Evolutionary conservation across 2,329 filamentous ascomycete genomes (phyloP), one percentile per base, ranked within the genome.

Genomic region (Magnaporthiopsis incrustans): DNA sequence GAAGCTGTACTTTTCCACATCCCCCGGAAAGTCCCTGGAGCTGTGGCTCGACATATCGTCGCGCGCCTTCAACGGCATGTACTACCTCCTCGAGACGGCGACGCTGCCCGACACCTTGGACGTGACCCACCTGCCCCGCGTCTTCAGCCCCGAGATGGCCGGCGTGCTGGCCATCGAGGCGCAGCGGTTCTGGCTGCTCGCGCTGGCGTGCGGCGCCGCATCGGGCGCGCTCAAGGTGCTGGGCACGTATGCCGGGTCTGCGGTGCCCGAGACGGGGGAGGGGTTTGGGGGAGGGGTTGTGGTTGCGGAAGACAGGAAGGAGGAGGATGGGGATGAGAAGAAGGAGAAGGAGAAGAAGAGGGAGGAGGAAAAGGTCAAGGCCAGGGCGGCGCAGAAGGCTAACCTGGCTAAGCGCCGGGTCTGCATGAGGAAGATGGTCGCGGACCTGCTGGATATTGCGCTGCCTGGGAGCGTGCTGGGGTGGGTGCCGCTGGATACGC

Each of bases 141-240:
- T 84, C 15, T 86, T 88, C 76, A 81, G 80, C 0, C 69, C 81
- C 1, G 80, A 78, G 53, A 71, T 77, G 73, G 80, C 81, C 22
- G 68, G 69, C n/a, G 69, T 67, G 32, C 69, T 89, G 4, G 78
- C 84, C 59, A 66, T 81, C 27, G 86, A 91, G 74, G 84, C 83
- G 0, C 85, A 89, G 74, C 82, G 85, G 63, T 87, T 89, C 73
- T 92, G 89, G 89, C 83, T 91, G 67, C 83, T 86, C 56, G 82
- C 82, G 0, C 76, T 91, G 27, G 75, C 75, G 14, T 81, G 82
- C 65, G 84, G 81, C 0, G 74, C 84, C 0, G 57, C 81, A 3
- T 70, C 77, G 30, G 75, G 77, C 2, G 35, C 78, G 38, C 67
- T 84, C 66, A 74, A 77, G 66, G 71, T 84, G 56, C 65, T 75